Conservation (phyloP, 306 rosid genomes). For the Gastrolobium villosum region DNA sequence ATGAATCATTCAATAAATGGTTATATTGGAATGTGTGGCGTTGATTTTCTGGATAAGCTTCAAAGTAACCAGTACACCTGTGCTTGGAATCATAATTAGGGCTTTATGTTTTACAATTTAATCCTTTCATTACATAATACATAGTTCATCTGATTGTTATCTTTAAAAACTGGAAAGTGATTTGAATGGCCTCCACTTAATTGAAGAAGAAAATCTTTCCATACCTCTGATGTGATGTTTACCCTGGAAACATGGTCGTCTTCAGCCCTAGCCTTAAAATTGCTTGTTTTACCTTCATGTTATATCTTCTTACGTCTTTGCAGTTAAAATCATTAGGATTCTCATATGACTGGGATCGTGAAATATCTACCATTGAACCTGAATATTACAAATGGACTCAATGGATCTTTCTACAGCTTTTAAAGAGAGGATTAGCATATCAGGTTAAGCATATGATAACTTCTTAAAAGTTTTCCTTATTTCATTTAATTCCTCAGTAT, state of each 20-base stretch:
- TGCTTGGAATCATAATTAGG: not conserved
- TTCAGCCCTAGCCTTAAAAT: slow-evolving; percentile 26
- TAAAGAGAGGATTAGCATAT: slow-evolving; percentile 94
- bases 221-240: slow-evolving; percentile 13
- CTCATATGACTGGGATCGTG: slow-evolving; percentile 98
- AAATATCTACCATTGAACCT: slow-evolving; percentile 93
- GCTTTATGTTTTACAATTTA: not conserved
- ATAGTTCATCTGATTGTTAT: slow-evolving; percentile 35
- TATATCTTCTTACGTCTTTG: slow-evolving; percentile 50
- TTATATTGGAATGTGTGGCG: slow-evolving; percentile 5
- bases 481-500: slow-evolving; percentile 33
- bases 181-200: slow-evolving; percentile 38
- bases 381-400: slow-evolving; percentile 97
- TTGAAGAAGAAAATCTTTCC: slow-evolving; percentile 8
- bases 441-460: slow-evolving; percentile 68
- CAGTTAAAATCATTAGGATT: slow-evolving; percentile 97
- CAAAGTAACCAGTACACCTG: not conserved
- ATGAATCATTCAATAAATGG: not conserved
- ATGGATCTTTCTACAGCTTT: slow-evolving; percentile 96
- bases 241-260: not conserved
- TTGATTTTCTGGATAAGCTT: slow-evolving; percentile 13
- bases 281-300: slow-evolving; percentile 44
- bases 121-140: not conserved
- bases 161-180: not conserved
- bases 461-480: slow-evolving; percentile 17